Conservation (phyloP, 192 early-diverging fungal species). For the Coemansia sp. region DNA sequence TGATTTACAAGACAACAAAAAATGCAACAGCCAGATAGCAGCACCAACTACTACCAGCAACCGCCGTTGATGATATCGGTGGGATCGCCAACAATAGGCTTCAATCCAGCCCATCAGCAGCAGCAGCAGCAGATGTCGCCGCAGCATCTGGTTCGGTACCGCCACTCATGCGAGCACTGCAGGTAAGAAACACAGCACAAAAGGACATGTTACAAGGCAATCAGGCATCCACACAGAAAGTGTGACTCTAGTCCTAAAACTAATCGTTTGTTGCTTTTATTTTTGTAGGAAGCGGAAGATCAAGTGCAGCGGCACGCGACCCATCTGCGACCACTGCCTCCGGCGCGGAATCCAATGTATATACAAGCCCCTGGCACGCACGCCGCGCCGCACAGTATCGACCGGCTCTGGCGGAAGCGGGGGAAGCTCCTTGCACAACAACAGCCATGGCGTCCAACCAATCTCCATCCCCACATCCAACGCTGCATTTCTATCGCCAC, state of each 20-base stretch:
- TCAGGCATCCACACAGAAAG: too few relatives aligned
- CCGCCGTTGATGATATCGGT: slow-evolving; percentile 7
- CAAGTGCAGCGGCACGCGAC: slow-evolving; percentile 53
- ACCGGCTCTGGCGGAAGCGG: background rate
- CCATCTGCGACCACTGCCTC: slow-evolving; percentile 46
- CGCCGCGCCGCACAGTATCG: slow-evolving; percentile 24
- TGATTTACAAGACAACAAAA: too few relatives aligned
- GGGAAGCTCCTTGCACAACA: background rate
- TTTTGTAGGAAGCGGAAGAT: slow-evolving; percentile 46
- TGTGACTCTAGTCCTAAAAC: too few relatives aligned
- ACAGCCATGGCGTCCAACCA: slow-evolving; percentile 7
- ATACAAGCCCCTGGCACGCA: slow-evolving; percentile 46
- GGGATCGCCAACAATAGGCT: slow-evolving; percentile 9
- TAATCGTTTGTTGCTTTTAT: background rate
- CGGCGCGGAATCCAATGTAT: slow-evolving; percentile 40
- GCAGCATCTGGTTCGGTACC: slow-evolving; percentile 31
- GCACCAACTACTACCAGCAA: slow-evolving; percentile 8
- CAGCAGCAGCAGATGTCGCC: too few relatives aligned
- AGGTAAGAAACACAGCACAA: slow-evolving; percentile 17
- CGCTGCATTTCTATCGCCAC: background rate
- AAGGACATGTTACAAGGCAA: too few relatives aligned
- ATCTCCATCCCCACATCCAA: slow-evolving; percentile 18
- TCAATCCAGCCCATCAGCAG: background rate
- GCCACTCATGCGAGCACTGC: slow-evolving; percentile 55
- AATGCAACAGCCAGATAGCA: slow-evolving; percentile 1